Conservation (phyloP, 176 grass and related monocot genomes). For the Neostapfia colusana region DNA sequence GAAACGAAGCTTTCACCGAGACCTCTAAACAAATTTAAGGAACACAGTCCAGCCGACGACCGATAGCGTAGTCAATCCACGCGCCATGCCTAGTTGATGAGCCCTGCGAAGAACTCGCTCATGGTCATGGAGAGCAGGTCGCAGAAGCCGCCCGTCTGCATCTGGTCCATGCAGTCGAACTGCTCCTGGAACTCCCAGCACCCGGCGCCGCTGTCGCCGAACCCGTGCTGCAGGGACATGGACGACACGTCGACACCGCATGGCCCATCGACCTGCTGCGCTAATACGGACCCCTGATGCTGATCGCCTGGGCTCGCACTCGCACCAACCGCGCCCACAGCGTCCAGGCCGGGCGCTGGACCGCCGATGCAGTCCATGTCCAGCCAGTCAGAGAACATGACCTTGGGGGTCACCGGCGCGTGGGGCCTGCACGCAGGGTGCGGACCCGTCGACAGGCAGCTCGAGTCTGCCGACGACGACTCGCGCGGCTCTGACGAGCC, state of each 20-base stretch:
- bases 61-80: neutral
- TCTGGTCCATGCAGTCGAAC: conserved; percentile 56
- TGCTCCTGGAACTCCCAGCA: conserved; percentile 61
- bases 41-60: neutral
- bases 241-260: neutral
- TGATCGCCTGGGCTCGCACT: conserved; percentile 23
- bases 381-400: conserved; percentile 93
- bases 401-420: conserved; percentile 55
- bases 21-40: neutral
- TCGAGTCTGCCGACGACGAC: conserved; percentile 60
- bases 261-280: conserved; percentile 35
- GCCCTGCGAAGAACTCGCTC: conserved; percentile 47
- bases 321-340: conserved; percentile 8
- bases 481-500: conserved; percentile 54
- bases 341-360: conserved; percentile 36
- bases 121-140: conserved; percentile 60
- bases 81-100: conserved; percentile 38
- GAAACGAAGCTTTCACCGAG: conserved; percentile 25
- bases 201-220: conserved; percentile 40
- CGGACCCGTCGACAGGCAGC: conserved; percentile 51
- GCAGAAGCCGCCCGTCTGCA: conserved; percentile 48
- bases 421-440: conserved; percentile 10
- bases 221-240: conserved; percentile 47
- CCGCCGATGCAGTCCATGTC: conserved; percentile 46
- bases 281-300: neutral